Evolutionary conservation across 306 rosid species (phyloP).

Genomic region (Mimosa bimucronata): DNA sequence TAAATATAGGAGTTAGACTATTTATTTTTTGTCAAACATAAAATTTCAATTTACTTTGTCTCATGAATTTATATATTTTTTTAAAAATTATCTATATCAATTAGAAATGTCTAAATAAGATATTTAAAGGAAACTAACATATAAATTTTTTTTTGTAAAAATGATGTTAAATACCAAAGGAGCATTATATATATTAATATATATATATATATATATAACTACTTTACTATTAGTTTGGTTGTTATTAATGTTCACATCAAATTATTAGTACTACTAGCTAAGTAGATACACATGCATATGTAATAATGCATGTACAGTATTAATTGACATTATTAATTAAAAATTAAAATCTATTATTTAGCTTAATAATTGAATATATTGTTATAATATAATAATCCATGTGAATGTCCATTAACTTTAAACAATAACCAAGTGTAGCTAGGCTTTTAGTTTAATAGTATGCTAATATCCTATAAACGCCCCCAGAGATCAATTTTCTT

Average conservation of each 20-base stretch:
- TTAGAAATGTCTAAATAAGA: no score
- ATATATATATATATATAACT: not conserved
- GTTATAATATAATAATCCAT: not conserved
- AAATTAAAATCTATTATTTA: not conserved
- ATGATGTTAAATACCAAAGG: no score
- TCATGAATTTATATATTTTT: no score
- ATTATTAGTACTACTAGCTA: no score
- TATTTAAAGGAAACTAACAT: no score
- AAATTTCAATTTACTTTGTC: no score
- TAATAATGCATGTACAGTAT: not conserved
- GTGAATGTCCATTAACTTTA: not conserved
- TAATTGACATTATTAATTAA: not conserved
- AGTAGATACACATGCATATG: not conserved
- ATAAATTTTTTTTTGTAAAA: no score
- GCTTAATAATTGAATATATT: not conserved
- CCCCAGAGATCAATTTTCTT: not conserved
- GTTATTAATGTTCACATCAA: not conserved
- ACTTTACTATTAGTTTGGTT: not conserved
- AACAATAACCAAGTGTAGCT: not conserved
- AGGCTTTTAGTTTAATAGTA: not conserved
- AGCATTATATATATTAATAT: no score
- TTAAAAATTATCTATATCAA: no score
- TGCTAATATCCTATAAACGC: not conserved
- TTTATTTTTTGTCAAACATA: no score
- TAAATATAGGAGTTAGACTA: no score